Evolutionary conservation across 768 basidiomycete species (phyloP).

Genomic region (Mycena floridula): DNA sequence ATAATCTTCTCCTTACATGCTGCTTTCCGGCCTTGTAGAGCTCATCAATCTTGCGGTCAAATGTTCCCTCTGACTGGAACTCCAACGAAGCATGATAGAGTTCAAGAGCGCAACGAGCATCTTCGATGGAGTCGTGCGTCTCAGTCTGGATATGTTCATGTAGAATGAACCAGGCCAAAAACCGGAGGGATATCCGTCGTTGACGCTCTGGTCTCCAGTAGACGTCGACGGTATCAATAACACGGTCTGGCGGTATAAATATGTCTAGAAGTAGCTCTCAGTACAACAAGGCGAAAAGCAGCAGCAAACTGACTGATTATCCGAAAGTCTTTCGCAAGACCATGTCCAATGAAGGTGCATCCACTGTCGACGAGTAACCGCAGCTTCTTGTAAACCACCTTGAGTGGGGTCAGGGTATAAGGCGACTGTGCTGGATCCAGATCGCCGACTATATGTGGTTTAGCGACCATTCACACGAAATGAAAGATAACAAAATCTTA

Average conservation of each 20-base stretch:
- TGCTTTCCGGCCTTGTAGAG: constrained; percentile 73
- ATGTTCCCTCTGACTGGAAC: constrained; percentile 68
- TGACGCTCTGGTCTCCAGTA: constrained; percentile 81
- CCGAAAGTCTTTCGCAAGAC: constrained; percentile 94
- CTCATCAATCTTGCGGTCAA: constrained; percentile 86
- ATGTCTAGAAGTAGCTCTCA: constrained; percentile 54
- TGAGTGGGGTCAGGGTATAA: constrained; percentile 89
- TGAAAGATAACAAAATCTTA: constrained; percentile 27
- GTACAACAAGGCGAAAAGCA: neutral
- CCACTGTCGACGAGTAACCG: constrained; percentile 89
- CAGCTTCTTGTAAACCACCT: constrained; percentile 98
- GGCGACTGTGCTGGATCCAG: constrained; percentile 78
- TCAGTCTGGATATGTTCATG: constrained; percentile 89
- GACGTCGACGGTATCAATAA: constrained; percentile 97
- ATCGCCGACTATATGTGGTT: constrained; percentile 70
- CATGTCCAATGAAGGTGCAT: constrained; percentile 96
- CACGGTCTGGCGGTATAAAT: constrained; percentile 90
- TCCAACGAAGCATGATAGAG: constrained; percentile 78
- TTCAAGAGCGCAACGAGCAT: constrained; percentile 79
- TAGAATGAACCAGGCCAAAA: constrained; percentile 92
- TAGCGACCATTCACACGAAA: constrained; percentile 5
- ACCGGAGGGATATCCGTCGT: constrained; percentile 85
- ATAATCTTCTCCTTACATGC: constrained; percentile 41
- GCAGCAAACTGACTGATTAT: constrained; percentile 77
- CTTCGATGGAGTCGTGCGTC: constrained; percentile 98